These are phyloP conservation scores for Musa beccarii DNA, from an alignment of 176 grass and related monocot species.

Conservation along the genomic window DNA sequence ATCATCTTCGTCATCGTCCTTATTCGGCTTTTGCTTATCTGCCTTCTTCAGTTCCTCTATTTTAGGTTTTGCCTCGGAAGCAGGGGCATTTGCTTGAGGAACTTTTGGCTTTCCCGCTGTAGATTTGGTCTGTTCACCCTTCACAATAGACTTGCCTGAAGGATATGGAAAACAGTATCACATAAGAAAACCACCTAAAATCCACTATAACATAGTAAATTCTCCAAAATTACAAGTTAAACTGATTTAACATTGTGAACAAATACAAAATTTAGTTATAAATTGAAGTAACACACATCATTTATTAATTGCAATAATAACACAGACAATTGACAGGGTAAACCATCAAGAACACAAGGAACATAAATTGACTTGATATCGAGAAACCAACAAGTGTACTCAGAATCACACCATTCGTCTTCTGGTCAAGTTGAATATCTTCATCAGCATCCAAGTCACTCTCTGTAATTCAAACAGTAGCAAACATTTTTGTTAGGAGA, in stretches of 20 bases:
- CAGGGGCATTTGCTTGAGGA: constrained; percentile 8
- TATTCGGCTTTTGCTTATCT: constrained; percentile 21
- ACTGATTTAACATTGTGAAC: too few relatives aligned
- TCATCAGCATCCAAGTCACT: constrained; percentile 35
- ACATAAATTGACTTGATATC: background rate
- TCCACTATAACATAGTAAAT: too few relatives aligned
- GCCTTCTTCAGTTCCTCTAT: constrained; percentile 22
- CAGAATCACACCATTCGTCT: background rate
- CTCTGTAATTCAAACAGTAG: constrained; percentile 3
- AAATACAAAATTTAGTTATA: too few relatives aligned
- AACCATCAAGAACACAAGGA: background rate
- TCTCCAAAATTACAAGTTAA: background rate
- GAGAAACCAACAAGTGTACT: background rate
- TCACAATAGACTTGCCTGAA: constrained; percentile 37
- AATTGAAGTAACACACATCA: background rate
- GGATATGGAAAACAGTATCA: background rate
- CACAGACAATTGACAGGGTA: background rate
- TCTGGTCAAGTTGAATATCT: constrained; percentile 13
- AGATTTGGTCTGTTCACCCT: constrained; percentile 10
- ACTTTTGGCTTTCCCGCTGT: constrained; percentile 7
- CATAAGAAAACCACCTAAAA: background rate
- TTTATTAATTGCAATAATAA: background rate
- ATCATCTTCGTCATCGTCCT: constrained; percentile 36
- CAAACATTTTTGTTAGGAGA: background rate
- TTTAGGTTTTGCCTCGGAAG: constrained; percentile 29